These are phyloP conservation scores for Benincasa hispida DNA, from an alignment of 306 rosid species.

Conservation along the genomic window DNA sequence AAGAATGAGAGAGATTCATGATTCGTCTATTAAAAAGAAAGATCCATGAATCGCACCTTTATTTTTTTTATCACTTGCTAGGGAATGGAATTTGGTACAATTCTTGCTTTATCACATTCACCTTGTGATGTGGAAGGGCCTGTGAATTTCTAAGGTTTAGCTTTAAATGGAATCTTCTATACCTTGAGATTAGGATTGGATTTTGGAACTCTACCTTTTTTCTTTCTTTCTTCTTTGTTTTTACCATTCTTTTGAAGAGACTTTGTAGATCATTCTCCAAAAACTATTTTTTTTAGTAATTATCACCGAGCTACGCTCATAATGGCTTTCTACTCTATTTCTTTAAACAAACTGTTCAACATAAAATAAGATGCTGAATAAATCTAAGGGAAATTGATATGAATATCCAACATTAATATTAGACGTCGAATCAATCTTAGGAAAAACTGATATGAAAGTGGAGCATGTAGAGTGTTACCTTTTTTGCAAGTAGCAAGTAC, in stretches of 20 bases:
- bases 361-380: neutral
- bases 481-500: neutral
- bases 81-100: constrained; percentile 2
- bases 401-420: neutral
- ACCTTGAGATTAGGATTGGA: neutral
- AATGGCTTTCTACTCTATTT: neutral
- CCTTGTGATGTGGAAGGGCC: neutral
- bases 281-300: too few relatives aligned
- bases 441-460: too few relatives aligned
- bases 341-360: neutral
- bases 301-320: too few relatives aligned
- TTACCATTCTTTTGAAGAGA: neutral
- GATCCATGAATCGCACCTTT: neutral
- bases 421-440: neutral
- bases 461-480: too few relatives aligned
- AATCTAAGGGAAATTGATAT: neutral
- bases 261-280: neutral
- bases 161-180: neutral
- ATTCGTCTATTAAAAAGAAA: neutral
- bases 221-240: neutral
- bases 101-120: constrained; percentile 5
- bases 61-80: neutral
- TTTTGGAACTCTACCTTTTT: neutral
- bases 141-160: neutral
- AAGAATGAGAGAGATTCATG: neutral